A percentile compares a stretch with the other conserved stretches of the same genome.
phyloP scores from a whole-genome alignment of 2,329 filamentous ascomycete species.

The Neofusicoccum ribis region DNA sequence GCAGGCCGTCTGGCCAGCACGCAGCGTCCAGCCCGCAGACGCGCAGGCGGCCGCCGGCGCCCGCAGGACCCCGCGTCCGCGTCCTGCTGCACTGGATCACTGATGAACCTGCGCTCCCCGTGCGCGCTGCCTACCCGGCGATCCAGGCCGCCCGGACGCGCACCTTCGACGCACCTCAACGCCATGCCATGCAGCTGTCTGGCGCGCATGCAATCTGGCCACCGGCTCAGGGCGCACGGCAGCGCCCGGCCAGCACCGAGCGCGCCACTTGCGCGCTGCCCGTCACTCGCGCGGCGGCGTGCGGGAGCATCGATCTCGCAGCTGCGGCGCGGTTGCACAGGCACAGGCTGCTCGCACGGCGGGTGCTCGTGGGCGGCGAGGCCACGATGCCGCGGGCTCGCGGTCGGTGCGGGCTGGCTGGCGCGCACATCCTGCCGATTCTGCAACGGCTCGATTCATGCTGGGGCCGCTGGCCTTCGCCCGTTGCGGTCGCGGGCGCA shows the following conservation, averaged over 20 bases:
- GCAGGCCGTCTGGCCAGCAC: no score
- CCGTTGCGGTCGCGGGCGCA: conserved; percentile 11
- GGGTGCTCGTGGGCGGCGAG: not conserved
- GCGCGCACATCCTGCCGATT: conserved; percentile 9
- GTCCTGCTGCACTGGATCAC: conserved; percentile 5
- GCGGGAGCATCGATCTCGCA: not conserved
- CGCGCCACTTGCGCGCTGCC: not conserved
- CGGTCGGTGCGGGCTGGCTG: no score
- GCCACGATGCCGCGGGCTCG: no score
- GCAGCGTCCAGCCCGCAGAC: not conserved
- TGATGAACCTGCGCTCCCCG: not conserved
- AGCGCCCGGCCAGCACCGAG: not conserved
- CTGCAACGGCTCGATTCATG: conserved; percentile 18
- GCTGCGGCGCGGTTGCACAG: not conserved
- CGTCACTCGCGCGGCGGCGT: not conserved
- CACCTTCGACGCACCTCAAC: not conserved
- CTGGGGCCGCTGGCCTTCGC: conserved; percentile 4
- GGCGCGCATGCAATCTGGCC: not conserved
- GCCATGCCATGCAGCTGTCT: conserved; percentile 7
- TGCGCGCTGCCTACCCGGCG: not conserved
- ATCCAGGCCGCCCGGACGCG: not conserved
- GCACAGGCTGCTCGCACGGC: not conserved
- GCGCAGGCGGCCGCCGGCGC: no score
- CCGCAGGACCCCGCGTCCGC: not conserved
- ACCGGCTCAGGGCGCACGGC: not conserved